phyloP scores from a whole-genome alignment of 345 rosid genomes.

The Citrus maxima region DNA sequence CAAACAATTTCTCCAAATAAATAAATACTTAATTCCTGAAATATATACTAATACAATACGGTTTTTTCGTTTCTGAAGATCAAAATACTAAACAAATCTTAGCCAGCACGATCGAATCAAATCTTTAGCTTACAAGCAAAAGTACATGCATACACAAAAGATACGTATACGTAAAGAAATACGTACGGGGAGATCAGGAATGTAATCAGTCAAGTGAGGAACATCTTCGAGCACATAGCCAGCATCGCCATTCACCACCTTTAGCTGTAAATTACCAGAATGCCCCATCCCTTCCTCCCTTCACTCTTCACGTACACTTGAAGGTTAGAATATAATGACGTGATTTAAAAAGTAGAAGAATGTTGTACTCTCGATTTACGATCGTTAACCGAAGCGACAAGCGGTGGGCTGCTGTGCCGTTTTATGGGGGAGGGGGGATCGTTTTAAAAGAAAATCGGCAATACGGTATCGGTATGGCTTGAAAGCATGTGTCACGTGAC shows the following conservation, averaged over 20 bases:
- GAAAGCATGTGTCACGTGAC: neutral
- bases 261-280: conserved; percentile 13
- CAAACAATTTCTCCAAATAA: conserved; percentile 9
- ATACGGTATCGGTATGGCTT: too few species aligned
- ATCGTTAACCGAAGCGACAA: neutral
- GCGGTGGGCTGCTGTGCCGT: neutral
- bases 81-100: neutral
- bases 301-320: neutral
- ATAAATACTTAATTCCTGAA: neutral
- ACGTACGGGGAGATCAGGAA: conserved; percentile 57
- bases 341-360: too few species aligned
- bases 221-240: conserved; percentile 81
- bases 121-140: neutral
- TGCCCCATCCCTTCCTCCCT: conserved; percentile 14
- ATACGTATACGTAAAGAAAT: neutral
- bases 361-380: neutral
- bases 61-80: neutral
- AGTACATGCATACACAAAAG: neutral
- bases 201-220: conserved; percentile 73
- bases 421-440: neutral
- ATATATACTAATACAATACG: neutral
- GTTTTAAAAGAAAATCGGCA: too few species aligned
- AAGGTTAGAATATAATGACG: neutral
- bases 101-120: neutral
- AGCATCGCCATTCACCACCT: conserved; percentile 41